These are phyloP conservation scores for Trematosphaeria pertusa DNA, from an alignment of 2,329 filamentous ascomycete genomes.

Conservation along the genomic window DNA sequence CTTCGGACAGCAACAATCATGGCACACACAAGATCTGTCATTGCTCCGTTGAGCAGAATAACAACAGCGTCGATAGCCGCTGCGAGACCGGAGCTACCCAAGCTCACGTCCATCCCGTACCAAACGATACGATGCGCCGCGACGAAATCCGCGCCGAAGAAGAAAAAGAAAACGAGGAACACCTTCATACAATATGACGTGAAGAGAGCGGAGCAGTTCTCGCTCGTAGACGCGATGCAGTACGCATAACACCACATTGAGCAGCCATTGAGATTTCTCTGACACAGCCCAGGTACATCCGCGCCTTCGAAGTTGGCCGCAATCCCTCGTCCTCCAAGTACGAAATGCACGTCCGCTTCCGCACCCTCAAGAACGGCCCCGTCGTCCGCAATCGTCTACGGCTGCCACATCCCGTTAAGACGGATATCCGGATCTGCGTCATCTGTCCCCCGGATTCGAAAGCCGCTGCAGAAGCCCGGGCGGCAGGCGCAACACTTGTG, in stretches of 20 bases:
- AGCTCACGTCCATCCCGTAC: slow-evolving; percentile 34
- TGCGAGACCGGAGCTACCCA: slow-evolving; percentile 27
- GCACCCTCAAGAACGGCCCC: slow-evolving; percentile 83
- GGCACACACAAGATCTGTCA: slow-evolving; percentile 43
- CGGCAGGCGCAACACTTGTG: slow-evolving; percentile 80
- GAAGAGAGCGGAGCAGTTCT: slow-evolving; percentile 73
- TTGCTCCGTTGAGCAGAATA: slow-evolving; percentile 43
- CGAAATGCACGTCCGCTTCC: slow-evolving; percentile 83
- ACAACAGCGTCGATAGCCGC: slow-evolving; percentile 26
- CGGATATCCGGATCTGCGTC: slow-evolving; percentile 86
- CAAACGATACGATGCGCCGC: slow-evolving; percentile 51
- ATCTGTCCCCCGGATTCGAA: slow-evolving; percentile 84
- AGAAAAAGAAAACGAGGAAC: slow-evolving; percentile 67
- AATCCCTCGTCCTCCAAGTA: slow-evolving; percentile 80
- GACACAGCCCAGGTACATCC: slow-evolving; percentile 72
- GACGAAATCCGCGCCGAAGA: slow-evolving; percentile 51
- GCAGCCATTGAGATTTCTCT: background rate
- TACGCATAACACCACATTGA: slow-evolving; percentile 48
- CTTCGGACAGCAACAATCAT: too few relatives aligned
- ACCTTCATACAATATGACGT: slow-evolving; percentile 70
- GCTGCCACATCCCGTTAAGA: slow-evolving; percentile 88
- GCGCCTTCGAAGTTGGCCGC: slow-evolving; percentile 88
- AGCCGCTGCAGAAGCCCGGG: slow-evolving; percentile 74
- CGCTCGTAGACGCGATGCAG: slow-evolving; percentile 93
- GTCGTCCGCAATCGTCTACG: slow-evolving; percentile 86